phyloP scores from a whole-genome alignment of 495 filamentous ascomycete species.

The Penicillium malachiteum region DNA sequence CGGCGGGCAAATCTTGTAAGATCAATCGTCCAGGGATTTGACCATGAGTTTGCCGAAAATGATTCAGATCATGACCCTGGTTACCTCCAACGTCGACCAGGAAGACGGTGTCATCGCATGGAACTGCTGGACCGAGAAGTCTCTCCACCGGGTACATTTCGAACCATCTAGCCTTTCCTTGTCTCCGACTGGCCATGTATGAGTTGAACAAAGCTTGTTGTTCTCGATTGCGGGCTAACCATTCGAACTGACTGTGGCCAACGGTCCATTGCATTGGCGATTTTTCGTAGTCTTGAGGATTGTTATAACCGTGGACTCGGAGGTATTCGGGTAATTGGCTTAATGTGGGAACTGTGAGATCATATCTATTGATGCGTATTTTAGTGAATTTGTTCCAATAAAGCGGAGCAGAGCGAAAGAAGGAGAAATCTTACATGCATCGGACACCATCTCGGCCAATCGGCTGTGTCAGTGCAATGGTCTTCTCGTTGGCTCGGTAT shows the following conservation, averaged over 20 bases:
- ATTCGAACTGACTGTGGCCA: slow-evolving; percentile 43
- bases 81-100: slow-evolving; percentile 45
- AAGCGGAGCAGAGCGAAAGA: background rate
- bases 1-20: slow-evolving; percentile 36
- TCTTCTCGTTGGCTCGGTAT: slow-evolving; percentile 35
- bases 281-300: slow-evolving; percentile 32
- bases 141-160: slow-evolving; percentile 36
- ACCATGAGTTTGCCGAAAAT: slow-evolving; percentile 22
- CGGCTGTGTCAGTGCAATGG: slow-evolving; percentile 31
- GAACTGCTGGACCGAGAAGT: slow-evolving; percentile 16
- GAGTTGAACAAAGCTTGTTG: slow-evolving; percentile 40
- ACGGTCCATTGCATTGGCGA: slow-evolving; percentile 43
- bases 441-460: slow-evolving; percentile 37
- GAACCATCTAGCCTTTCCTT: slow-evolving; percentile 37
- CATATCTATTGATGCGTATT: slow-evolving; percentile 21
- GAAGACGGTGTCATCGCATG: slow-evolving; percentile 32
- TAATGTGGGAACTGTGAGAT: slow-evolving; percentile 39
- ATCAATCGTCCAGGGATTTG: slow-evolving; percentile 25
- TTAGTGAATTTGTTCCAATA: slow-evolving; percentile 4
- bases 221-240: slow-evolving; percentile 30
- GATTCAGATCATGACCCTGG: slow-evolving; percentile 38
- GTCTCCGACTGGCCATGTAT: slow-evolving; percentile 40
- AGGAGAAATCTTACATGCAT: slow-evolving; percentile 37
- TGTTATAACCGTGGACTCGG: slow-evolving; percentile 26
- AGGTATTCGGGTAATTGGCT: slow-evolving; percentile 35